Evolutionary conservation across 1,284 basidiomycete genomes (phyloP).

Genomic region (Apiotrichum akiyoshidainum): DNA sequence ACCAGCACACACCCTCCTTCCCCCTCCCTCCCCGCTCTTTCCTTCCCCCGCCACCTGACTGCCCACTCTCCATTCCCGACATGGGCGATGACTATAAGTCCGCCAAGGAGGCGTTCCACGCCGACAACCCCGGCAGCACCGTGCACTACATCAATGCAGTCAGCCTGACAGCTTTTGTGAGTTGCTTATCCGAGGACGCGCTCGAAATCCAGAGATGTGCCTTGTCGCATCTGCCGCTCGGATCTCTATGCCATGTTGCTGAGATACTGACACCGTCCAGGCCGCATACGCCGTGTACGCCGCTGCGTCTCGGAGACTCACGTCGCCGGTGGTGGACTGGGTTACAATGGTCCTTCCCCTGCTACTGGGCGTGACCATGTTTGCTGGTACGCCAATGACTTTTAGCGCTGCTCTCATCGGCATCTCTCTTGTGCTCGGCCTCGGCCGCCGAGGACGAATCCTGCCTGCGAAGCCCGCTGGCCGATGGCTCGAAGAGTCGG

Average conservation of each 20-base stretch:
- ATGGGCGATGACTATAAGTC: constrained; percentile 63
- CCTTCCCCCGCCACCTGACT: too few relatives aligned
- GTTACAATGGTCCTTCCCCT: constrained; percentile 68
- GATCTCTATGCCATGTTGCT: not conserved
- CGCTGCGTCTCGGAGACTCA: constrained; percentile 51
- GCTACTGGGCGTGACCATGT: constrained; percentile 72
- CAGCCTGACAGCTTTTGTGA: constrained; percentile 67
- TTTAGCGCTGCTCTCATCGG: constrained; percentile 56
- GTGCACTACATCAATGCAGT: constrained; percentile 71
- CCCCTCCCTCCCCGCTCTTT: too few relatives aligned
- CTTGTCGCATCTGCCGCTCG: not conserved
- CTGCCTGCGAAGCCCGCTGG: constrained; percentile 28
- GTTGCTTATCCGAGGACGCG: constrained; percentile 38
- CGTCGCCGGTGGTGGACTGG: constrained; percentile 58
- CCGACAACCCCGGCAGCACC: constrained; percentile 72
- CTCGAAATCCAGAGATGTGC: too few relatives aligned
- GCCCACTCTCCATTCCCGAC: too few relatives aligned
- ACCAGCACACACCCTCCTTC: too few relatives aligned
- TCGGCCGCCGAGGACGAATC: not conserved
- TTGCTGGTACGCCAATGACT: constrained; percentile 58
- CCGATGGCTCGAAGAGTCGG: constrained; percentile 42
- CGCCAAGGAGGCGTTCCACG: constrained; percentile 83
- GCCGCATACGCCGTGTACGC: constrained; percentile 68
- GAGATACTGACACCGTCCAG: constrained; percentile 50
- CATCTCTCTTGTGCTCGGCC: not conserved